phyloP scores from a whole-genome alignment of 257 asterid species.

The Asclepias syriaca region DNA sequence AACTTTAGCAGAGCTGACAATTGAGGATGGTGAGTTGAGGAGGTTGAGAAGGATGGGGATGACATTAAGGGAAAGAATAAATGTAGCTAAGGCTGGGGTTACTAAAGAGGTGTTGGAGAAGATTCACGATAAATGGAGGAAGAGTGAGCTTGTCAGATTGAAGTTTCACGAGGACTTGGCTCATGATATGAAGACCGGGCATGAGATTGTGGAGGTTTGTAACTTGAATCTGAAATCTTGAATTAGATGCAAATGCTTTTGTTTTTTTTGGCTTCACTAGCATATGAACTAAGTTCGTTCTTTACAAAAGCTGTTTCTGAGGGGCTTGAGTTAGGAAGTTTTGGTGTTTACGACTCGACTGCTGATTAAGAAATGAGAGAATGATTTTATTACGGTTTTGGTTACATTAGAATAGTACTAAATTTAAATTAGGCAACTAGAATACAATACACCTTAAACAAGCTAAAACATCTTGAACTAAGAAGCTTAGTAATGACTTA shows the following conservation, averaged over 20 bases:
- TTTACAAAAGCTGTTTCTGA: background rate
- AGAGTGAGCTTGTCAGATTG: constrained; percentile 80
- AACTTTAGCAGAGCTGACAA: constrained; percentile 76
- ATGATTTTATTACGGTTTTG: background rate
- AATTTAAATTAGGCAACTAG: background rate
- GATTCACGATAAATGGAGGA: constrained; percentile 91
- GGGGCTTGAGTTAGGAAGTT: background rate
- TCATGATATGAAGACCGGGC: constrained; percentile 92
- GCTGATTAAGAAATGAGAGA: background rate
- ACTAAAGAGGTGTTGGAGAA: constrained; percentile 82
- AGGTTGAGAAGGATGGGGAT: constrained; percentile 87
- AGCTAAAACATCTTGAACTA: background rate
- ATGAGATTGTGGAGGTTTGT: constrained; percentile 94
- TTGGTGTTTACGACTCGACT: background rate
- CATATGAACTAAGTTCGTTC: background rate
- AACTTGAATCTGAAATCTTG: constrained; percentile 12
- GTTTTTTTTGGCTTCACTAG: background rate
- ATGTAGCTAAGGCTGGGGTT: constrained; percentile 89
- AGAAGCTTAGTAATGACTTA: background rate
- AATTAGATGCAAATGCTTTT: too few relatives aligned
- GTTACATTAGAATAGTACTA: background rate
- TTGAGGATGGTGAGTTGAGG: constrained; percentile 84
- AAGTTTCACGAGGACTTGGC: constrained; percentile 95
- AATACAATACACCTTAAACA: background rate
- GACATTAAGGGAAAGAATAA: constrained; percentile 82